phyloP scores from a whole-genome alignment of 2,329 filamentous ascomycete genomes.

The Macrophomina phaseolina region DNA sequence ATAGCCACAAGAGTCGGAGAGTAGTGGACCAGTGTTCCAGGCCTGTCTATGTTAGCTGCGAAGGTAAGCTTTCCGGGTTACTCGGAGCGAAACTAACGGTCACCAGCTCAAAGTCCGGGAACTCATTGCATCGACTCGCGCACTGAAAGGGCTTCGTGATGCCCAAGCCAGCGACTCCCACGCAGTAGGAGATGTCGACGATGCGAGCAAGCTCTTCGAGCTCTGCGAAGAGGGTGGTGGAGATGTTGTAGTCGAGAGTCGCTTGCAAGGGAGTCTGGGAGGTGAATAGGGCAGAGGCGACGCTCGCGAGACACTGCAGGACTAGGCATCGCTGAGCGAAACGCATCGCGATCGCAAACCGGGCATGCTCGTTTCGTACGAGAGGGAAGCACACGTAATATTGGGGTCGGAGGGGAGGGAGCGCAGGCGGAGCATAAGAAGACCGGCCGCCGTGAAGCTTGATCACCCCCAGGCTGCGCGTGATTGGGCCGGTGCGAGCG shows the following conservation, averaged over 20 bases:
- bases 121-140: constrained; percentile 82
- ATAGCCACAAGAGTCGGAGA: constrained; percentile 93
- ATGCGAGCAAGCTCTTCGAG: constrained; percentile 89
- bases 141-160: constrained; percentile 84
- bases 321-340: constrained; percentile 14
- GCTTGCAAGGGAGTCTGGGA: constrained; percentile 33
- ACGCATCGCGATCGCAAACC: constrained; percentile 22
- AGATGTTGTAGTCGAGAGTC: constrained; percentile 53
- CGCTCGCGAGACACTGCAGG: constrained; percentile 17
- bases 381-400: constrained; percentile 16
- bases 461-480: not conserved
- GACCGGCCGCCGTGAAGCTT: constrained; percentile 10
- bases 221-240: constrained; percentile 72
- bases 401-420: not conserved
- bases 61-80: constrained; percentile 24
- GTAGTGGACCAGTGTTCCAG: constrained; percentile 86
- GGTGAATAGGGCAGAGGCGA: constrained; percentile 19
- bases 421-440: constrained; percentile 7
- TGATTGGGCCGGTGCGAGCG: constrained; percentile 12
- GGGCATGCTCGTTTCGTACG: constrained; percentile 25
- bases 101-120: constrained; percentile 77
- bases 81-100: constrained; percentile 50
- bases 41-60: constrained; percentile 53
- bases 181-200: constrained; percentile 94
- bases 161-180: constrained; percentile 82